These are phyloP conservation scores for Yarrowia bubula DNA, from an alignment of 805 yeast species.

Conservation along the genomic window DNA sequence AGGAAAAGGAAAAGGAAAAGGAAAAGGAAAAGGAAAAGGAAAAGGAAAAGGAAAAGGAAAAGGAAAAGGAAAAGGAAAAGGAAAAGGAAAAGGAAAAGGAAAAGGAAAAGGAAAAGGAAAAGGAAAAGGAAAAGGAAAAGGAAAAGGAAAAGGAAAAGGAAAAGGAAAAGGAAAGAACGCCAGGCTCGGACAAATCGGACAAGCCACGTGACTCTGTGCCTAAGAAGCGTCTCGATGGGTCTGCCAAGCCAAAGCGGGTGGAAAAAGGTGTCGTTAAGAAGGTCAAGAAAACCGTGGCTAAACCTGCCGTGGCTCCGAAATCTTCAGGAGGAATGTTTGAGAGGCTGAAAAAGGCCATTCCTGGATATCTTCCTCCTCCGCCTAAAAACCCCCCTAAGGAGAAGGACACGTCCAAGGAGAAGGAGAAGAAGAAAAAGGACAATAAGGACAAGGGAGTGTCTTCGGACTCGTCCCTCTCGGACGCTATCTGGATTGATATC, in stretches of 20 bases:
- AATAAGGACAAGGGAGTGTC: conserved; percentile 33
- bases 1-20: conserved; percentile 32
- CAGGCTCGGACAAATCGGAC: conserved; percentile 28
- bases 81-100: conserved; percentile 33
- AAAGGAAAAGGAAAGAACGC: conserved; percentile 34
- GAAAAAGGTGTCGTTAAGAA: background rate
- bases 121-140: conserved; percentile 33
- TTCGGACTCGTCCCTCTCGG: background rate
- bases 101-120: conserved; percentile 29
- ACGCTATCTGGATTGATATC: conserved; percentile 9
- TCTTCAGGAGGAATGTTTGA: background rate
- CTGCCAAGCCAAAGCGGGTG: too few relatives aligned
- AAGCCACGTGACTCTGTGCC: background rate
- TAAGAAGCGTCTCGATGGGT: background rate
- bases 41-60: conserved; percentile 33
- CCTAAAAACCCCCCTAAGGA: background rate
- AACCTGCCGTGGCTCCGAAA: background rate
- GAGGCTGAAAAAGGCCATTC: background rate
- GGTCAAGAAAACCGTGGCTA: background rate
- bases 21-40: conserved; percentile 30
- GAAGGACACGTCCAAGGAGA: conserved; percentile 35
- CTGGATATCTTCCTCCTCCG: background rate
- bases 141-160: conserved; percentile 29
- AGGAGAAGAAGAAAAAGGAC: conserved; percentile 41
- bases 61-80: conserved; percentile 29